Conservation (phyloP, 169 alveolate genomes). For the Babesia gibsoni region DNA sequence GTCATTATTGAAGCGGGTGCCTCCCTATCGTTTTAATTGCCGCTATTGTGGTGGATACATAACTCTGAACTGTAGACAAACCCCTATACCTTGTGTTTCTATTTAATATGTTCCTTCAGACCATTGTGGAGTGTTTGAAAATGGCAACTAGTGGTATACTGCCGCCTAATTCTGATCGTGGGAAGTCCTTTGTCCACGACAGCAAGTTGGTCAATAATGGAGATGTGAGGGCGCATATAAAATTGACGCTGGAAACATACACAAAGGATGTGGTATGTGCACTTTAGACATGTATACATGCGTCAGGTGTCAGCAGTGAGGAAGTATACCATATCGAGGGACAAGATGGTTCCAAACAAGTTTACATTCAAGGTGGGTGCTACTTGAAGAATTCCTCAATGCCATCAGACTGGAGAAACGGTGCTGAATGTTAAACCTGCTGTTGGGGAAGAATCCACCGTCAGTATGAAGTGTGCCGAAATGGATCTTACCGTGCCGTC, state of each 20-base stretch:
- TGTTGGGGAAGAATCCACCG: constrained; percentile 52
- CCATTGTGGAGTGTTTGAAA: constrained; percentile 94
- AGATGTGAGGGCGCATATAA: constrained; percentile 88
- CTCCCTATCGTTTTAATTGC: too few species aligned
- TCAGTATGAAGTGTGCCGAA: constrained; percentile 79
- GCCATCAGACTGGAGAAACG: constrained; percentile 51
- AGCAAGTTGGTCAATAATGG: constrained; percentile 83
- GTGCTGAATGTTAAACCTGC: constrained; percentile 52
- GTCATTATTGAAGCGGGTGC: too few species aligned
- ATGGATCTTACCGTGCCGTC: constrained; percentile 90
- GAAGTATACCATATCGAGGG: constrained; percentile 76
- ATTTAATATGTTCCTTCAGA: constrained; percentile 76
- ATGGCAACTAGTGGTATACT: constrained; percentile 92
- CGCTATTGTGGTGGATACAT: too few species aligned
- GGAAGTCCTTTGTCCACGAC: constrained; percentile 92
- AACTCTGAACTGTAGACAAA: background rate
- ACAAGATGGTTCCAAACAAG: constrained; percentile 67
- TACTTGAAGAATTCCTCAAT: background rate
- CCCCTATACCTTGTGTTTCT: too few species aligned
- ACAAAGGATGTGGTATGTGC: constrained; percentile 61
- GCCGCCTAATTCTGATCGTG: constrained; percentile 95
- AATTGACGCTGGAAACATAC: constrained; percentile 71
- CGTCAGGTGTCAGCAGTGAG: constrained; percentile 76
- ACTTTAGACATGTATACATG: too few species aligned
- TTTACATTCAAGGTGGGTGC: constrained; percentile 69